Conservation (phyloP, 148 eudicot genomes). For the Polygonum maritimum region DNA sequence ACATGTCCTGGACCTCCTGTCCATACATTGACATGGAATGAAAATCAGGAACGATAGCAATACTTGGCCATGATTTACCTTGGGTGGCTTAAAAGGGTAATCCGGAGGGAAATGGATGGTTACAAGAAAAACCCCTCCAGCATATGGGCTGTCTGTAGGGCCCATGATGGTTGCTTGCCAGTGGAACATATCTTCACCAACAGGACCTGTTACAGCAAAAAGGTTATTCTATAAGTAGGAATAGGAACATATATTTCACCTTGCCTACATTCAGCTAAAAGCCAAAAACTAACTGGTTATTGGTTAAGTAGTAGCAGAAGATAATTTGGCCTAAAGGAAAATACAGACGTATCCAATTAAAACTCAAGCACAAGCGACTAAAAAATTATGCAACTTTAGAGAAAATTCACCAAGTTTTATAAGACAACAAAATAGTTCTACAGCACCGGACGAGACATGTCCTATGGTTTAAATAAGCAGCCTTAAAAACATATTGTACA, state of each 20-base stretch:
- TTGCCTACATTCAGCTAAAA: neutral
- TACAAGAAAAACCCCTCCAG: slow-evolving; percentile 11
- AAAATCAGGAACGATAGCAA: neutral
- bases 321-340: neutral
- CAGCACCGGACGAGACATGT: neutral
- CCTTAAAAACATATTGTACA: neutral
- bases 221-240: neutral
- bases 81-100: slow-evolving; percentile 12
- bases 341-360: neutral
- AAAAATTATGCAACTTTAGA: neutral
- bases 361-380: neutral
- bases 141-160: slow-evolving; percentile 12
- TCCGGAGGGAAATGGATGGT: slow-evolving; percentile 13
- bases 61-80: neutral
- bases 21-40: neutral
- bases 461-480: neutral
- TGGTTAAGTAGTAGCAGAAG: neutral
- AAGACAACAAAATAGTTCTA: neutral
- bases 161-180: slow-evolving; percentile 16
- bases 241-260: neutral
- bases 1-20: neutral
- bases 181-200: slow-evolving; percentile 11
- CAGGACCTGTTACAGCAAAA: slow-evolving; percentile 8
- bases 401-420: neutral
- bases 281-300: neutral